Percentiles rank a stretch among this genome's conserved stretches.
Conservation (phyloP, 352 stramenopile genomes). For the Globisporangium camurandrum region DNA sequence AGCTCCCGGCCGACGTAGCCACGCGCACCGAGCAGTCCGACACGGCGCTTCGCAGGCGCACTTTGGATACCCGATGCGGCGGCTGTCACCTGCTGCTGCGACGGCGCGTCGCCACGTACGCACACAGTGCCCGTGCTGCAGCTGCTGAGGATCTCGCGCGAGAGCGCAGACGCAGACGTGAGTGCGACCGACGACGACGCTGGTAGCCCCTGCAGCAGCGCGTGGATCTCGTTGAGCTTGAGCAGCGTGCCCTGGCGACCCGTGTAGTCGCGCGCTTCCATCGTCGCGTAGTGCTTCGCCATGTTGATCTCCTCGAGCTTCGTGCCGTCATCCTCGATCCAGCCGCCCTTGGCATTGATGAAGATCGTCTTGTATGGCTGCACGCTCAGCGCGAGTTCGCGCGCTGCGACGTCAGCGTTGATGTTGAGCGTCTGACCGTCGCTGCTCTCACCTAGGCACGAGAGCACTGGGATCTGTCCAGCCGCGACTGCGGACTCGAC, state of each 20-base stretch:
- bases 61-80: slow-evolving; percentile 11
- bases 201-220: slow-evolving; percentile 67
- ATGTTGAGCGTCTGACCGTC: slow-evolving; percentile 84
- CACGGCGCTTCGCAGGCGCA: slow-evolving; percentile 50
- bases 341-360: slow-evolving; percentile 85
- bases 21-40: slow-evolving; percentile 80
- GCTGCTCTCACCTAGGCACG: slow-evolving; percentile 68
- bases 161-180: slow-evolving; percentile 73
- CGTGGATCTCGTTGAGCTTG: slow-evolving; percentile 89
- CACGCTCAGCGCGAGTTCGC: slow-evolving; percentile 69
- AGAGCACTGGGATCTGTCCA: slow-evolving; percentile 80
- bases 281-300: slow-evolving; percentile 64
- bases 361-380: slow-evolving; percentile 88
- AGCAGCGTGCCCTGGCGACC: slow-evolving; percentile 86
- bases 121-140: slow-evolving; percentile 83
- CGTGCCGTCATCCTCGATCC: slow-evolving; percentile 79
- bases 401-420: slow-evolving; percentile 81
- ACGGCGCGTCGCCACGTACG: slow-evolving; percentile 46
- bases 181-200: slow-evolving; percentile 78
- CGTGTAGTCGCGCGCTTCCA: slow-evolving; percentile 80
- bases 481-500: slow-evolving; percentile 61
- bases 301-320: slow-evolving; percentile 84
- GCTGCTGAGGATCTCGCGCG: slow-evolving; percentile 80
- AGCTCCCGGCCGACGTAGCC: slow-evolving; percentile 85
- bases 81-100: slow-evolving; percentile 7